Base-by-base conservation (phyloP, 345 rosid species). In the Bruguiera parviflora region DNA sequence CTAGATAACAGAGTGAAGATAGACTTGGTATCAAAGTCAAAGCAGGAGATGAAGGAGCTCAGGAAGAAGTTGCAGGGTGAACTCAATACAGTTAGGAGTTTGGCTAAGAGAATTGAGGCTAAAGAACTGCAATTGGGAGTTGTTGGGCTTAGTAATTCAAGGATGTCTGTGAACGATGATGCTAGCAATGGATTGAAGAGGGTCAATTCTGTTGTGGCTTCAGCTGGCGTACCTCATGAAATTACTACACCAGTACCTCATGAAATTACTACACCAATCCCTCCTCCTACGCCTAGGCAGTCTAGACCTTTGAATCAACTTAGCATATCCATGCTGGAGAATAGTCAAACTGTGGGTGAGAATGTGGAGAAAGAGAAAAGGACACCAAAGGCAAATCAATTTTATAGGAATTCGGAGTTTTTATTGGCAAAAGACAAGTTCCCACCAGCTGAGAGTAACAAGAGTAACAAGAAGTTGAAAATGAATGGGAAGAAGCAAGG, bases 311-410 rank as follows among this genome's bases (percentile, higher is more conserved):
- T 86, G 75, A 86, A 87, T 76, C 97, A 86, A 72, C 75, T 87
- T 55, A 87, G 88, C 62, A 71, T 96, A 73, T 85, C 96, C 1
- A 86, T 87, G 16, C 58, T 90, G 67, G 94, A 87, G 75, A 96
- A 90, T 73, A 85, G 84, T 73, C 96, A 71, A 53, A 92, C 91
- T 25, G 16, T 72, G 35, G 84, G 70, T 63, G 99, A 92, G 78
- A 72, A 58, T 61, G 73, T 86, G 79, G 99, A 96, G 84, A 96
- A 89, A 81, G 99, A 92, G 82, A 96, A 96, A 76, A 84, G 99
- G 56, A 96, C 98, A 15, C 99, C 98, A 0, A 96, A 92, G 82
- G 99, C 99, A 10, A 96, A 96, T 83, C 97, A 89, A 76, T 96
- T 85, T 53, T 96, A 96, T 65, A 79, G 92, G 70, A 92, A 89